Evolutionary conservation across 2,329 filamentous ascomycete genomes (phyloP).

Genomic region (Epichloe hybrida): DNA sequence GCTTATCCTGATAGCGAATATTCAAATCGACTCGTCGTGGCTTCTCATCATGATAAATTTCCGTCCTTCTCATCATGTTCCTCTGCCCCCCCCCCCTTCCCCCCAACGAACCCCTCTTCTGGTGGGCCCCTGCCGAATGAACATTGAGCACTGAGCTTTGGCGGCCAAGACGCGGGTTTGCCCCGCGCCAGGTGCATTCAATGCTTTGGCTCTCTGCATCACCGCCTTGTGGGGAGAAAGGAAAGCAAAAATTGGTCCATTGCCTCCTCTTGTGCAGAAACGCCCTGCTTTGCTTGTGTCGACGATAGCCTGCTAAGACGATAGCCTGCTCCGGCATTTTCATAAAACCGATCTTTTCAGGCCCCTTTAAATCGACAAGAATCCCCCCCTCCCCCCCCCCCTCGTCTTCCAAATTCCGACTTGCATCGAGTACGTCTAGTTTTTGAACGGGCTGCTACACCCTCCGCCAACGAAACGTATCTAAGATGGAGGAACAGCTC

Average conservation of each 20-base stretch:
- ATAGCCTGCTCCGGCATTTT: neutral
- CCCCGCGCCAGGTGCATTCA: neutral
- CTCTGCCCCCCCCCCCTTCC: too few species aligned
- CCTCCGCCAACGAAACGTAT: constrained; percentile 2
- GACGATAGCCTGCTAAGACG: neutral
- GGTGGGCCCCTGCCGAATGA: neutral
- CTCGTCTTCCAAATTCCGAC: neutral
- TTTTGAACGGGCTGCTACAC: neutral
- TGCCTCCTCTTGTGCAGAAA: neutral
- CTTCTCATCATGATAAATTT: neutral
- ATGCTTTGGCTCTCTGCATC: neutral
- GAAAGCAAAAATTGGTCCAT: neutral
- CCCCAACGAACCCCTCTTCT: neutral
- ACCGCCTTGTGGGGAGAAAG: neutral
- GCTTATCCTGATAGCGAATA: neutral
- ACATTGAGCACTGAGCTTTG: neutral
- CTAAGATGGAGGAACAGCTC: constrained; percentile 79
- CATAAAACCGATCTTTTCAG: neutral
- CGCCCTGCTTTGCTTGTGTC: neutral
- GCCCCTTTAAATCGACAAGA: neutral
- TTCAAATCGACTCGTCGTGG: neutral
- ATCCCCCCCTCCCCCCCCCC: too few species aligned
- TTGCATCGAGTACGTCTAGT: neutral
- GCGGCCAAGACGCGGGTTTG: neutral
- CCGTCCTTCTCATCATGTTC: too few species aligned